A percentile compares a stretch with the other conserved stretches of the same genome.
Evolutionary conservation across 106 monocot species (phyloP).

Genomic region (Agapanthus africanus): DNA sequence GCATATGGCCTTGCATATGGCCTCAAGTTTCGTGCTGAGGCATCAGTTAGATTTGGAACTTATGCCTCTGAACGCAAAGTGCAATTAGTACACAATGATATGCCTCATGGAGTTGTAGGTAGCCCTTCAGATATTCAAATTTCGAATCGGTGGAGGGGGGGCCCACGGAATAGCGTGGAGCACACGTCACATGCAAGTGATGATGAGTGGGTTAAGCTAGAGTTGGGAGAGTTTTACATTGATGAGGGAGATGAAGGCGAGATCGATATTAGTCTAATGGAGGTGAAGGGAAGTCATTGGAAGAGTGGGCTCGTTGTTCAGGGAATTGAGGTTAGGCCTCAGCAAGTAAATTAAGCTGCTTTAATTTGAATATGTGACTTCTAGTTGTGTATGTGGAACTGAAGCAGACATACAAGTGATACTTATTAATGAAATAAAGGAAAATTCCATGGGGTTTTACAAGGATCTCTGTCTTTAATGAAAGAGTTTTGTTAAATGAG

Average conservation of each 20-base stretch:
- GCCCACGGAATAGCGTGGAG: not conserved
- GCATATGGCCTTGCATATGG: conserved; percentile 15
- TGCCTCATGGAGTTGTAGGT: not conserved
- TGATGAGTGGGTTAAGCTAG: conserved; percentile 37
- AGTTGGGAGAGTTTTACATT: conserved; percentile 39
- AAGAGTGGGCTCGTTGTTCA: conserved; percentile 35
- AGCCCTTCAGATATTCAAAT: not conserved
- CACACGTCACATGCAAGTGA: not conserved
- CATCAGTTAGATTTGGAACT: conserved; percentile 16
- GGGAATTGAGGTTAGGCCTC: conserved; percentile 35
- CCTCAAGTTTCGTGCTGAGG: conserved; percentile 16
- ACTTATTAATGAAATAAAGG: no score
- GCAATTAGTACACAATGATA: not conserved
- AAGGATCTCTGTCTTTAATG: no score
- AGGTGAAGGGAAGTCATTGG: conserved; percentile 21
- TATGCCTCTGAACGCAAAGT: conserved; percentile 1
- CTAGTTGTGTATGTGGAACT: not conserved
- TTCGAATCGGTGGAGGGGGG: not conserved
- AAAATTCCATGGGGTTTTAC: no score
- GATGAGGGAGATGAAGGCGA: conserved; percentile 25
- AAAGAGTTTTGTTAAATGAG: no score
- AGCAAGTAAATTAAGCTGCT: not conserved
- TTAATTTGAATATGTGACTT: not conserved
- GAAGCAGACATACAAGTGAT: no score
- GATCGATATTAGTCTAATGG: conserved; percentile 19